Percentiles rank a stretch among this genome's conserved stretches.
Conservation (phyloP, 1,284 basidiomycete species). For the Volvariella surrecta region DNA sequence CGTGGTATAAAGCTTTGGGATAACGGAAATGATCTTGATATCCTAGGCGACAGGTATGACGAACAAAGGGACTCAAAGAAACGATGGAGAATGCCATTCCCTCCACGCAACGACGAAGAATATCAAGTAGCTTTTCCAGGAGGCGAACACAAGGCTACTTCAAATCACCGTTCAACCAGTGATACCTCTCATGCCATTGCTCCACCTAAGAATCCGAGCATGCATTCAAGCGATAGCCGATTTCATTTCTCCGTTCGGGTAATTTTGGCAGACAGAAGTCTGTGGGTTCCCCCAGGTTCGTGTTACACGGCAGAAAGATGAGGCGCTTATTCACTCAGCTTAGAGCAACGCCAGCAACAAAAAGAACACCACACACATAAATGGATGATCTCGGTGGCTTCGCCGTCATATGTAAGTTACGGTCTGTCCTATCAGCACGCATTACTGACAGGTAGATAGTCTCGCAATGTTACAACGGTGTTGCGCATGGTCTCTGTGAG, state of each 20-base stretch:
- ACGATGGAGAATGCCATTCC: slow-evolving; percentile 20
- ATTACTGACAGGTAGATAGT: slow-evolving; percentile 22
- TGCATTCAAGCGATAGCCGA: slow-evolving; percentile 31
- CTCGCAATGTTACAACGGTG: slow-evolving; percentile 44
- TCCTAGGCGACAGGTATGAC: slow-evolving; percentile 18
- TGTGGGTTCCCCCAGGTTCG: slow-evolving; percentile 51
- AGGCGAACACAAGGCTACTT: too few species aligned
- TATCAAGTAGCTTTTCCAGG: too few species aligned
- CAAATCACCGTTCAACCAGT: background rate
- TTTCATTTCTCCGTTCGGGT: slow-evolving; percentile 64
- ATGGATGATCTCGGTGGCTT: slow-evolving; percentile 62
- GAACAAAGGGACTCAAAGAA: slow-evolving; percentile 6
- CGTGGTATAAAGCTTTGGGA: slow-evolving; percentile 48
- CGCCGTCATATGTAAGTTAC: slow-evolving; percentile 60
- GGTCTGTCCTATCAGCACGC: too few species aligned
- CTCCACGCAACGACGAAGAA: slow-evolving; percentile 14
- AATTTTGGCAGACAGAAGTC: slow-evolving; percentile 52
- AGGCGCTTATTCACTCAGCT: slow-evolving; percentile 7
- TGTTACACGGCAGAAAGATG: slow-evolving; percentile 4
- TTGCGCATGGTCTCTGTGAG: slow-evolving; percentile 42
- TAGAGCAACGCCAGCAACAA: slow-evolving; percentile 34
- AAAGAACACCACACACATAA: slow-evolving; percentile 43
- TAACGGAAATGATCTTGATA: slow-evolving; percentile 38
- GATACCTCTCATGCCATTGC: background rate
- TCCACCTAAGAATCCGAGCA: slow-evolving; percentile 2